A percentile compares a stretch with the other conserved stretches of the same genome.
These are phyloP conservation scores for Echium plantagineum DNA, from an alignment of 257 asterid species.

Conservation along the genomic window DNA sequence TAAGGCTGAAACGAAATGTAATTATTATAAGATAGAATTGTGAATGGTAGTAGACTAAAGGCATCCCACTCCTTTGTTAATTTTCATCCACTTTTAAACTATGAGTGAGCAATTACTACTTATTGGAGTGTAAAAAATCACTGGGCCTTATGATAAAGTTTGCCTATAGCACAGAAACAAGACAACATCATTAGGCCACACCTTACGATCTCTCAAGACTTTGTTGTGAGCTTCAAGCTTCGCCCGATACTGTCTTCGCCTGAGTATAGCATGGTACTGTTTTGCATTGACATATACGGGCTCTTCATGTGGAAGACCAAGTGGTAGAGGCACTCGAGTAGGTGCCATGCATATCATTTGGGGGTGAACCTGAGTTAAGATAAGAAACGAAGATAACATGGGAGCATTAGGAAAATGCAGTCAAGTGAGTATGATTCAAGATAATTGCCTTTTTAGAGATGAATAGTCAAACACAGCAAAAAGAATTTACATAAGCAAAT, in stretches of 20 bases:
- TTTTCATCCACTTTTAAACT: too few relatives aligned
- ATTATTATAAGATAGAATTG: background rate
- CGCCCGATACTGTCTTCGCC: conserved; percentile 47
- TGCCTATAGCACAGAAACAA: background rate
- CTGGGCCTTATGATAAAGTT: background rate
- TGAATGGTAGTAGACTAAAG: background rate
- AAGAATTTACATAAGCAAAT: conserved; percentile 3
- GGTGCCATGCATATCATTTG: conserved; percentile 17
- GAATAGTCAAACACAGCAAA: conserved; percentile 1
- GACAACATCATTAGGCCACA: background rate
- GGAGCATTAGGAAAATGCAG: background rate
- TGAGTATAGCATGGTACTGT: conserved; percentile 20
- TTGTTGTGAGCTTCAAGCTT: conserved; percentile 50
- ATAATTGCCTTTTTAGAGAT: background rate
- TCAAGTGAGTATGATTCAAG: background rate
- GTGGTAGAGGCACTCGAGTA: conserved; percentile 20
- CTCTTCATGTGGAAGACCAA: conserved; percentile 13
- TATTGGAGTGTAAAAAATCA: too few relatives aligned
- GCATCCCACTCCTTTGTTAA: too few relatives aligned
- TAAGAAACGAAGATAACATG: conserved; percentile 3
- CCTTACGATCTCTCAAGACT: conserved; percentile 33
- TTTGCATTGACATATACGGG: conserved; percentile 44
- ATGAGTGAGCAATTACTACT: too few relatives aligned
- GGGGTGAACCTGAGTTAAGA: conserved; percentile 18
- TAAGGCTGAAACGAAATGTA: conserved; percentile 18